Base-by-base conservation (phyloP, 2,329 filamentous ascomycete species). In the Alternaria conjuncta region DNA sequence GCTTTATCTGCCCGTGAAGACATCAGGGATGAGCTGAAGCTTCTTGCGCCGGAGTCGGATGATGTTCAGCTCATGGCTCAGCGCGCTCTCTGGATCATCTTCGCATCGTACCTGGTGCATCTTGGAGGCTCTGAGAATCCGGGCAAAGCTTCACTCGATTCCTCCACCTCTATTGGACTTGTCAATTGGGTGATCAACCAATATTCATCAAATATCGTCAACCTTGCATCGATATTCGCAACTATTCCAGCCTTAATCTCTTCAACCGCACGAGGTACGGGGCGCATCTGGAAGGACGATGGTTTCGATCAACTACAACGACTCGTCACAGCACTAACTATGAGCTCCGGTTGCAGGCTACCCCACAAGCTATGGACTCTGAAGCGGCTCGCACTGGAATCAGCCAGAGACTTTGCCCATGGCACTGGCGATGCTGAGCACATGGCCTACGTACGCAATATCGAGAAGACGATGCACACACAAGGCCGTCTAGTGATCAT, bases 341-440 rank as follows among this genome's bases (percentile, higher is more conserved):
- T 69, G 3, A 51, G 68, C 7, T 67, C 68, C 11, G 70, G 69
- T 3, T 60, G 67, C 12, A 70, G 69, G 11, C 54, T 76, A 11
- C 72, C 75, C 2, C 76, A 79, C 41, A 75, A 74, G 55, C 66
- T 72, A 12, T 79, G 77, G 75, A 79, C 76, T 12, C 41, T 81
- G 47, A 78, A 79, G 47, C 73, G 77, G 9, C 62, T 81, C 4
- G 80, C 78, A 7, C 64, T 81, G 5, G 78, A 81, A 41, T 74
- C 78, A 5, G 74, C 72, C 2, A 68, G 77, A 43, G 77, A 80
- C n/a, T 81, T 80, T 51, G 78, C 79, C 5, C 71, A 79, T 12
- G 60, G 66, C 32, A 75, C 71, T 2, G 72, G 73, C 18, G 68
- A 71, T 12, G 49, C 67, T 4, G 59, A 74, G 30, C 76, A 79